phyloP scores from a whole-genome alignment of 2,329 filamentous ascomycete species.

The Clonostachys sp. region DNA sequence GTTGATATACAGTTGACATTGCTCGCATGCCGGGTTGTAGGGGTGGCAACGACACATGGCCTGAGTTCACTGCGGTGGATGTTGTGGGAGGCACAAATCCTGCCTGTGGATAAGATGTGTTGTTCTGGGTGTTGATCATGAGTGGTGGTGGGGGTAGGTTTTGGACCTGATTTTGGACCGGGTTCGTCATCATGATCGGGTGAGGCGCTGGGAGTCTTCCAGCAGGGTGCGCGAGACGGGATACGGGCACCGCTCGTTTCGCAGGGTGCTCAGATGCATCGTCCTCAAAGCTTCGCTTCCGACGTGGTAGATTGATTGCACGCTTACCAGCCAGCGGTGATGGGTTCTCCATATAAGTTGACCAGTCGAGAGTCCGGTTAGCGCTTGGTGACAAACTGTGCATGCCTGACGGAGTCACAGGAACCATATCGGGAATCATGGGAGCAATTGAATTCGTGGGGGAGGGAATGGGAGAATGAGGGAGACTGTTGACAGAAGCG shows the following conservation, averaged over 20 bases:
- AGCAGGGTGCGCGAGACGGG: too few species aligned
- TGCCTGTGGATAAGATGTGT: not conserved
- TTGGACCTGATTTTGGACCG: not conserved
- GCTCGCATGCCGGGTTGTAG: conserved; percentile 59
- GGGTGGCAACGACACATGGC: conserved; percentile 54
- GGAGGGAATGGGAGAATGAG: conserved; percentile 42
- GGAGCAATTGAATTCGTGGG: conserved; percentile 32
- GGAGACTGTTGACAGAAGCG: conserved; percentile 30
- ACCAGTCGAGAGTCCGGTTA: conserved; percentile 28
- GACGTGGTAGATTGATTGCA: conserved; percentile 29
- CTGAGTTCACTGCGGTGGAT: not conserved
- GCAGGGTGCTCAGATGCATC: conserved; percentile 48
- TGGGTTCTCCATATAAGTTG: conserved; percentile 27
- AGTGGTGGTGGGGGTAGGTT: not conserved
- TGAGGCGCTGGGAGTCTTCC: conserved; percentile 64
- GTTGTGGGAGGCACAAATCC: not conserved
- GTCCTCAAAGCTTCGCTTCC: conserved; percentile 48
- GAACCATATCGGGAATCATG: conserved; percentile 20
- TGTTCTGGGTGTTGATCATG: not conserved
- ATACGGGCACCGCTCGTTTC: conserved; percentile 33
- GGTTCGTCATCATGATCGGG: conserved; percentile 25
- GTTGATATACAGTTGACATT: conserved; percentile 73
- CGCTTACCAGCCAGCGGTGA: conserved; percentile 46
- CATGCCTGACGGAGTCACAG: conserved; percentile 22
- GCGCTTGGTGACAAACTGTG: conserved; percentile 34